These are phyloP conservation scores for Anisodus tanguticus DNA, from an alignment of 257 asterid species.

Conservation along the genomic window DNA sequence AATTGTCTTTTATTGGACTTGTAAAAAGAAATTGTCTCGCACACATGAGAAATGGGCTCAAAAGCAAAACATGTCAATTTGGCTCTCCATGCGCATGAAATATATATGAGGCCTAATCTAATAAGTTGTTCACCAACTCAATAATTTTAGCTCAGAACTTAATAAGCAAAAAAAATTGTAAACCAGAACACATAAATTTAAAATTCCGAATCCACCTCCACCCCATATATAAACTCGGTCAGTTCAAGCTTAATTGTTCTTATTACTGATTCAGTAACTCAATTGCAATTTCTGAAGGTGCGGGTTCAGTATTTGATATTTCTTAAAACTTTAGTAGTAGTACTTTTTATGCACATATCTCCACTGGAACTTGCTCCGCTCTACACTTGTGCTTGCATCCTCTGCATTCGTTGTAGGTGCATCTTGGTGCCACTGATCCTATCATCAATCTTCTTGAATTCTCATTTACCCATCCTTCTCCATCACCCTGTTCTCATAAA, in stretches of 20 bases:
- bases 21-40: too few relatives aligned
- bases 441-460: slow-evolving; percentile 58
- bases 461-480: slow-evolving; percentile 25
- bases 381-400: slow-evolving; percentile 82
- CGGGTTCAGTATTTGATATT: too few relatives aligned
- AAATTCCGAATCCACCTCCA: too few relatives aligned
- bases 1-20: too few relatives aligned
- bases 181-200: neutral
- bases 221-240: neutral
- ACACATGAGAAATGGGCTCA: too few relatives aligned
- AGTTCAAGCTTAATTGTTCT: neutral
- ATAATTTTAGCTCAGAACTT: neutral
- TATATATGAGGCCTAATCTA: too few relatives aligned
- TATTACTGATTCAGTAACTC: neutral
- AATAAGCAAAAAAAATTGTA: neutral
- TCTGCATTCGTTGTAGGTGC: slow-evolving; percentile 92
- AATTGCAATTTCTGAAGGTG: too few relatives aligned
- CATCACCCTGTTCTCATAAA: neutral
- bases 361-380: slow-evolving; percentile 84
- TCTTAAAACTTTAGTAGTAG: too few relatives aligned
- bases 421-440: slow-evolving; percentile 89
- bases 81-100: too few relatives aligned
- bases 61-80: too few relatives aligned
- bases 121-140: neutral
- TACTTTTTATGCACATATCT: slow-evolving; percentile 34